Evolutionary conservation across 345 rosid genomes (phyloP), one percentile per base, ranked within the genome.

Genomic region (Pugionium cornutum): DNA sequence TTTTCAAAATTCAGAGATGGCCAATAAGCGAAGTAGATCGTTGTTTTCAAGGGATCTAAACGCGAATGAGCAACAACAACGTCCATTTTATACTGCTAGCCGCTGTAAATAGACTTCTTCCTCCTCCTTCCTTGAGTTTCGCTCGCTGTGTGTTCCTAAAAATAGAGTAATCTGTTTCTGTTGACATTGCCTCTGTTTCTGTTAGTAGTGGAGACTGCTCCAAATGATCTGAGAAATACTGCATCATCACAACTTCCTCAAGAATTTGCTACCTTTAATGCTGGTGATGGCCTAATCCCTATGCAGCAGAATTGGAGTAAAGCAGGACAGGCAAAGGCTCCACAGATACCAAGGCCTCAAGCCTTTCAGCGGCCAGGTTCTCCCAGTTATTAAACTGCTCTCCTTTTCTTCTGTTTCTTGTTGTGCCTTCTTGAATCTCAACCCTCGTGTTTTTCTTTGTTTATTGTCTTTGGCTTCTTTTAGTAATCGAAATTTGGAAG

Each of bases 391-490:
- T n/a, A 62, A 37, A 4, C 40, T 11, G 9, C 6, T 37, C 57
- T 5, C 2, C 36, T 27, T 62, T 11, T 7, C 34, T 26, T 63
- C 9, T 49, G 18, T 28, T 50, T n/a, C 58, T 9, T 3, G 1
- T 31, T 54, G 42, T 35, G 40, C 9, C 28, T 53, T 51, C 29
- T 2, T 39, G 61, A 26, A 27, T 27, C 61, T 27, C 5, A 37
- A 2, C 27, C 25, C 29, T 27, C 34, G 43, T 42, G 32, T 40
- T 5, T 9, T 4, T 18, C 18, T 32, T 7, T 62, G 4, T 9
- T 6, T 30, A 18, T 53, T 42, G 34, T 42, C 4, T 34, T 62
- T 42, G 35, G 36, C 28, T 65, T 53, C 60, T 65, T 42, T 32
- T 65, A 26, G 61, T 3, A 9, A 7, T 4, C 1, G 7, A 29